Conservation (phyloP, 176 grass and related monocot species). For the Zizania latifolia region DNA sequence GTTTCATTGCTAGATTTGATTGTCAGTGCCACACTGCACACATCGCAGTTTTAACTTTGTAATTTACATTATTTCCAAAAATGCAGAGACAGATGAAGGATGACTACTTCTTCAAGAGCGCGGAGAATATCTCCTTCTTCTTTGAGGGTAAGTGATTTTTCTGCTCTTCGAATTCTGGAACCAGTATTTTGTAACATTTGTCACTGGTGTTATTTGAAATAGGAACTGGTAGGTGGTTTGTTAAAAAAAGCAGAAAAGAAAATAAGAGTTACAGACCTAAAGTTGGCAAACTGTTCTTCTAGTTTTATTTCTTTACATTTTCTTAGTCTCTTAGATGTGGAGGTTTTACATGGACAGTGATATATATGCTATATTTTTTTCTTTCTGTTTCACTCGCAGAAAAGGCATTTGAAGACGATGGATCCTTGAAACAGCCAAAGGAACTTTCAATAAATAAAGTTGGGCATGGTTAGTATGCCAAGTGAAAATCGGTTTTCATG, state of each 20-base stretch:
- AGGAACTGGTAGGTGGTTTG: not conserved
- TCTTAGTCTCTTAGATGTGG: no score
- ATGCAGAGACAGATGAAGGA: constrained; percentile 72
- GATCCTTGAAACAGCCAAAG: constrained; percentile 78
- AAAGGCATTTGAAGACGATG: constrained; percentile 85
- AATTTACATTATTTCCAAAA: not conserved
- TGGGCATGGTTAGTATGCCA: constrained; percentile 67
- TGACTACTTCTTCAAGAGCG: constrained; percentile 82
- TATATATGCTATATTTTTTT: not conserved
- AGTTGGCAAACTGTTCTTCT: not conserved
- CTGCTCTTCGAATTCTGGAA: not conserved
- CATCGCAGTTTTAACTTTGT: not conserved
- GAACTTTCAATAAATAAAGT: constrained; percentile 97
- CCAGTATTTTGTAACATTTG: not conserved
- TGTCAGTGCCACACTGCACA: not conserved
- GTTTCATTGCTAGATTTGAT: not conserved
- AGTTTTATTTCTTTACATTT: not conserved
- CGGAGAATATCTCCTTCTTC: constrained; percentile 95
- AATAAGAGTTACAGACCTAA: not conserved
- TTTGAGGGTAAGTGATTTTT: constrained; percentile 66
- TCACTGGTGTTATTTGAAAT: not conserved
- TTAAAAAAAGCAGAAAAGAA: not conserved
- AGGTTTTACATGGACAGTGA: not conserved
- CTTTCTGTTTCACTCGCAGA: constrained; percentile 45
- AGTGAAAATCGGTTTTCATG: not conserved